These are phyloP conservation scores for Yarrowia osloensis DNA, from an alignment of 805 yeast species.

Conservation along the genomic window DNA sequence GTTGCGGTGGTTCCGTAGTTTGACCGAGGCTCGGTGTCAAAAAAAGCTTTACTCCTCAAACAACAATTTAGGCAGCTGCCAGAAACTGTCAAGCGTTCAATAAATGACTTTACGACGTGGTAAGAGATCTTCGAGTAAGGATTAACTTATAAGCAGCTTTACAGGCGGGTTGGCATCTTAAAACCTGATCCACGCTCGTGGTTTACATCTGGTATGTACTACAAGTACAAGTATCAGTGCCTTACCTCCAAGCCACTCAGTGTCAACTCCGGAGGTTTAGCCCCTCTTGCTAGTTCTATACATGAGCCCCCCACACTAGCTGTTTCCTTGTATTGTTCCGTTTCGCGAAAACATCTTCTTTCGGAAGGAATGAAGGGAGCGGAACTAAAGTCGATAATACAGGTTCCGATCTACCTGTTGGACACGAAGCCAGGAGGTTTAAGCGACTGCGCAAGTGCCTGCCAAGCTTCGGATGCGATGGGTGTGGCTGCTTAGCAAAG, in stretches of 20 bases:
- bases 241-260: no score
- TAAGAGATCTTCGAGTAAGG: no score
- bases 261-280: no score
- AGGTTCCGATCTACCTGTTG: neutral
- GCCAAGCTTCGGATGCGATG: constrained; percentile 7
- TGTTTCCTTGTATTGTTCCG: neutral
- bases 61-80: no score
- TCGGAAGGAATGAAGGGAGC: neutral
- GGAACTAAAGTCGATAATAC: neutral
- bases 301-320: neutral
- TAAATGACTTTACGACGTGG: no score
- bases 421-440: neutral
- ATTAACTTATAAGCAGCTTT: no score
- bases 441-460: neutral
- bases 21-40: neutral
- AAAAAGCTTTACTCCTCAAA: neutral
- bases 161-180: no score
- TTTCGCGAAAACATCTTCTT: neutral
- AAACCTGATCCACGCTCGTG: no score
- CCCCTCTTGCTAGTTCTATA: no score
- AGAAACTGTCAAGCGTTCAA: neutral
- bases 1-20: neutral
- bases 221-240: no score
- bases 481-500: neutral
- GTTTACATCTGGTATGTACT: no score